Base-by-base conservation (phyloP, 352 stramenopile genomes). In the Phytophthora cactorum region DNA sequence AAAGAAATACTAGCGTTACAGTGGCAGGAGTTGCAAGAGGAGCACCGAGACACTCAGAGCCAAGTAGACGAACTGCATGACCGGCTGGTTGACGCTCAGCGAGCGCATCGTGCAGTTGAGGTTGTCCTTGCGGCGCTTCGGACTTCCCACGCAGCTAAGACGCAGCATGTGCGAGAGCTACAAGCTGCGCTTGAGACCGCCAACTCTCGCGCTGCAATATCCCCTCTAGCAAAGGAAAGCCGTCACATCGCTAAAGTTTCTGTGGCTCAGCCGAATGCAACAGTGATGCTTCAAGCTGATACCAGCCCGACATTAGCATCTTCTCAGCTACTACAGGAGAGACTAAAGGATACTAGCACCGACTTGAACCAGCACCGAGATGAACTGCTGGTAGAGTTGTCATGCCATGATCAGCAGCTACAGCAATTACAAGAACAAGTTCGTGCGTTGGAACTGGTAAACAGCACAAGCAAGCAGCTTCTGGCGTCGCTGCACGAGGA, bases 1-100 rank as follows among this genome's bases (percentile, higher is more conserved):
- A 71, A 79, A 28, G 79, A 89, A 28, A 76, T 74, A 32, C 43
- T 79, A 8, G 34, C 65, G 8, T 65, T 86, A 29, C 70, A 72
- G 15, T 74, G 72, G 63, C 68, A 80, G 8, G 82, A 89, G 63
- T 64, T 91, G 47, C 70, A 81, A 51, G 63, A 72, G 5, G 85
- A 91, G 28, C 74, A 89, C 41, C 52, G 63, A 12, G 82, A 91
- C 57, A 52, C 84, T 2, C 60, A 77, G 11, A 68, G 74, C 4
- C 76, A 91, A 32, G 68, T 74, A 1, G 81, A 91, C 5, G 81
- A 90, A 50, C 66, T 93, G 15, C 85, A 91, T 50, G 58, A 67
- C 15, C 70, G 77, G 10, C 71, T 91, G 7, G 77, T 91, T 15
- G 75, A 79, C 6, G 73, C 76, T 1, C 76, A 91, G 53, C 57